Conservation (phyloP, 2,329 filamentous ascomycete species). For the Stagonosporopsis vannaccii region DNA sequence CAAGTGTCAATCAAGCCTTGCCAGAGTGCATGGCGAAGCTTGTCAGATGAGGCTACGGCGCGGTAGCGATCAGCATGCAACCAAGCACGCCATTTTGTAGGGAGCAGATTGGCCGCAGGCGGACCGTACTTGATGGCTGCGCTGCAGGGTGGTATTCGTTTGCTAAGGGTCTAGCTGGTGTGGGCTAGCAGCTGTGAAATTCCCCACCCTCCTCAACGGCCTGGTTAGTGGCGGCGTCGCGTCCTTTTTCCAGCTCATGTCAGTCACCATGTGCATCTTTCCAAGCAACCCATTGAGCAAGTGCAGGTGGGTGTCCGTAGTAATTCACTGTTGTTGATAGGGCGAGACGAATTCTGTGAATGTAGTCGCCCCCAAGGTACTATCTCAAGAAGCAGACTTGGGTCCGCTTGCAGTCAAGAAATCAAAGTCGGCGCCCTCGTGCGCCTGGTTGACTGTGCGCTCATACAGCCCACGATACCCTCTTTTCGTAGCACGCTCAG, state of each 20-base stretch:
- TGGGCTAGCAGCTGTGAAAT: background rate
- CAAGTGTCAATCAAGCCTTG: conserved; percentile 23
- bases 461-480: conserved; percentile 68
- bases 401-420: conserved; percentile 57
- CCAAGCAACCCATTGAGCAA: background rate
- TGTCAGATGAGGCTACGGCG: conserved; percentile 8
- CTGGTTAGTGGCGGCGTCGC: too few relatives aligned
- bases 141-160: conserved; percentile 14
- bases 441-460: conserved; percentile 66
- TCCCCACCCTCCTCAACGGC: conserved; percentile 10
- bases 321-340: background rate
- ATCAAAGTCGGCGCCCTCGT: conserved; percentile 66
- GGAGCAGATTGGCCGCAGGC: conserved; percentile 25
- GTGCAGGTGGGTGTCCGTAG: too few relatives aligned
- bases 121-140: background rate
- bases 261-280: too few relatives aligned
- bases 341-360: background rate
- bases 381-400: background rate
- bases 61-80: conserved; percentile 17
- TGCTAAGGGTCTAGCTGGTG: conserved; percentile 8
- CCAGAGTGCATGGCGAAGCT: conserved; percentile 31
- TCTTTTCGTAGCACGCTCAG: conserved; percentile 40
- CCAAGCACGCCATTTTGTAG: conserved; percentile 32
- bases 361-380: too few relatives aligned
- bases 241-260: background rate